Evolutionary conservation across 1,139 yeast genomes (phyloP).

Genomic region (Citeromyces hawaiiensis): DNA sequence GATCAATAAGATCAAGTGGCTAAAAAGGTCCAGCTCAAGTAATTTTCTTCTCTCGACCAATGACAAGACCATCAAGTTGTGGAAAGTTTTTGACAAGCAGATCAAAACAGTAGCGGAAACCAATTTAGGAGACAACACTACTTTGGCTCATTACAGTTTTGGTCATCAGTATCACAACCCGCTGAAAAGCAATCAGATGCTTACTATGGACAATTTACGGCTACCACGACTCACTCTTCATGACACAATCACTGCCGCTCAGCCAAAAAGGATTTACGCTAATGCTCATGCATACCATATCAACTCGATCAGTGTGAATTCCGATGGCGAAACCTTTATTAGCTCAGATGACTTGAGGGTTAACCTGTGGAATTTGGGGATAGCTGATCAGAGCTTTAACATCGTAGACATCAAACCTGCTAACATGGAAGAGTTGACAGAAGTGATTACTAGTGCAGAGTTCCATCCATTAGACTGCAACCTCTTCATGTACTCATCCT

Average conservation of each 20-base stretch:
- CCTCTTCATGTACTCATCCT: slow-evolving; percentile 90
- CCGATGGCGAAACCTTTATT: slow-evolving; percentile 92
- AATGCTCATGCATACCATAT: slow-evolving; percentile 98
- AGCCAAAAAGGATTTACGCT: slow-evolving; percentile 82
- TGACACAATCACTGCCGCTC: slow-evolving; percentile 90
- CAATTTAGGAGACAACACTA: slow-evolving; percentile 42
- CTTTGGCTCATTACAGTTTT: slow-evolving; percentile 4
- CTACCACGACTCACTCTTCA: slow-evolving; percentile 84
- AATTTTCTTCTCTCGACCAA: slow-evolving; percentile 85
- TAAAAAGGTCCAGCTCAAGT: slow-evolving; percentile 76
- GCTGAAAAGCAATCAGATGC: slow-evolving; percentile 8
- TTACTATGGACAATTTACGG: slow-evolving; percentile 30
- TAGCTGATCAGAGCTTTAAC: slow-evolving; percentile 91
- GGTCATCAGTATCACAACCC: slow-evolving; percentile 3
- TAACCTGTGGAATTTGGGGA: slow-evolving; percentile 90
- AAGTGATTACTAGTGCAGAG: slow-evolving; percentile 95
- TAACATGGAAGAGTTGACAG: slow-evolving; percentile 97
- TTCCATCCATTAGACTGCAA: slow-evolving; percentile 93
- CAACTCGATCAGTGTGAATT: slow-evolving; percentile 86
- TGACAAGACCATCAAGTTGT: slow-evolving; percentile 92
- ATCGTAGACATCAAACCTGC: slow-evolving; percentile 97
- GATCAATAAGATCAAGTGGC: slow-evolving; percentile 96
- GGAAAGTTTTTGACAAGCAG: slow-evolving; percentile 92
- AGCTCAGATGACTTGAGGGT: slow-evolving; percentile 92
- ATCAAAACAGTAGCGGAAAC: slow-evolving; percentile 88